These are phyloP conservation scores for Lolium perenne DNA, from an alignment of 176 grass and related monocot genomes.

Conservation along the genomic window DNA sequence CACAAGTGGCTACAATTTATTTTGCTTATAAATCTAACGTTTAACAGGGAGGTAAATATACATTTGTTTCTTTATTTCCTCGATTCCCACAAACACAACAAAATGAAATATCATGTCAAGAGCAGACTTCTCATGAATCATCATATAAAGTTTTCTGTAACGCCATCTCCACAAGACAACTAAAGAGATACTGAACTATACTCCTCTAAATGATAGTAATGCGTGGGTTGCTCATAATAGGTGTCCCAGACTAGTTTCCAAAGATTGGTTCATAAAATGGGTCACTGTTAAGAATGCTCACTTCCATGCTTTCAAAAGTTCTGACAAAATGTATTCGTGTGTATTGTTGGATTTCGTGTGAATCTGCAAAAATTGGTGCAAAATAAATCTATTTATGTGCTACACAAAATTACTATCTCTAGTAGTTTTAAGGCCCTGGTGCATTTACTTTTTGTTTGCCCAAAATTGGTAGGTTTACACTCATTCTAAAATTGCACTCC, in stretches of 20 bases:
- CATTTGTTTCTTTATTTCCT: not conserved
- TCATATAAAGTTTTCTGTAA: conserved; percentile 12
- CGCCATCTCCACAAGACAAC: not conserved
- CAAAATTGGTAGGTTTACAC: not conserved
- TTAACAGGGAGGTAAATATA: not conserved
- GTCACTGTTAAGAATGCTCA: not conserved
- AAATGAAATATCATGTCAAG: conserved; percentile 3
- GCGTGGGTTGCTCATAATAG: not conserved
- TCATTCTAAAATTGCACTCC: not conserved
- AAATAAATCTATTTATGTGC: not conserved
- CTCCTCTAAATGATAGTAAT: not conserved
- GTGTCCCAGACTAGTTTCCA: not conserved
- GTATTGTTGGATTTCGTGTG: not conserved
- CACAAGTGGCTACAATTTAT: conserved; percentile 9
- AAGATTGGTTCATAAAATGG: not conserved
- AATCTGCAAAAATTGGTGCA: not conserved
- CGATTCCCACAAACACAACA: too few relatives aligned
- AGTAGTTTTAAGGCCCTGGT: not conserved
- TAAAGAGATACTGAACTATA: not conserved
- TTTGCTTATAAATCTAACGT: conserved; percentile 5
- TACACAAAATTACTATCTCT: not conserved
- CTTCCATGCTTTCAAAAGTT: not conserved
- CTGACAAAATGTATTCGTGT: not conserved
- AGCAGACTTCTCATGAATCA: not conserved
- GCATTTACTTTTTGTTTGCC: not conserved